phyloP scores from a whole-genome alignment of 2,329 filamentous ascomycete genomes.

The Blastomyces percursus region DNA sequence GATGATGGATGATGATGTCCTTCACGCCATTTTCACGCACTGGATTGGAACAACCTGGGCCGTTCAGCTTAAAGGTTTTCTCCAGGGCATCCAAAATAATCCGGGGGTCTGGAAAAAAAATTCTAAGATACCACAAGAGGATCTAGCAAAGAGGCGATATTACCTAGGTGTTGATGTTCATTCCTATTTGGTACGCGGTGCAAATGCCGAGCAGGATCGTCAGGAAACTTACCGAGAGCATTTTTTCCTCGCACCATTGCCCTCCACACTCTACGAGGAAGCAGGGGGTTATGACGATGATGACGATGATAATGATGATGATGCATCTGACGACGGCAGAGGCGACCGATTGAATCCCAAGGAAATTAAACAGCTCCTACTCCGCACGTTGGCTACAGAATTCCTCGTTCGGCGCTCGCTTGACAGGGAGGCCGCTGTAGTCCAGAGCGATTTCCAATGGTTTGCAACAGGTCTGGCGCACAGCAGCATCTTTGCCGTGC shows the following conservation, averaged over 20 bases:
- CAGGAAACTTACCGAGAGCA: conserved; percentile 18
- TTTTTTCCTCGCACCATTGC: conserved; percentile 29
- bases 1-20: conserved; percentile 38
- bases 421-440: conserved; percentile 26
- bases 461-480: conserved; percentile 37
- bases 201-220: conserved; percentile 12
- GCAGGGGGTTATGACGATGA: conserved; percentile 18
- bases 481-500: conserved; percentile 33
- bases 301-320: conserved; percentile 17
- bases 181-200: fast-evolving
- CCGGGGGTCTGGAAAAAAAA: conserved; percentile 13
- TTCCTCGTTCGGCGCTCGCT: conserved; percentile 26
- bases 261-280: conserved; percentile 19
- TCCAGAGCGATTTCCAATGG: conserved; percentile 37
- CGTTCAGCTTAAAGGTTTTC: conserved; percentile 16
- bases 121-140: conserved; percentile 12
- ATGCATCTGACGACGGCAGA: conserved; percentile 9
- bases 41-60: conserved; percentile 33
- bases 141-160: conserved; percentile 20
- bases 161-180: conserved; percentile 12
- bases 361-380: conserved; percentile 30
- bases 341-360: conserved; percentile 15
- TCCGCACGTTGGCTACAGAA: conserved; percentile 33
- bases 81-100: conserved; percentile 11
- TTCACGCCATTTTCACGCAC: conserved; percentile 38